Percentiles rank a stretch among this genome's conserved stretches.
Evolutionary conservation across 1,284 basidiomycete genomes (phyloP).

Genomic region (Rhodotorula sp.): DNA sequence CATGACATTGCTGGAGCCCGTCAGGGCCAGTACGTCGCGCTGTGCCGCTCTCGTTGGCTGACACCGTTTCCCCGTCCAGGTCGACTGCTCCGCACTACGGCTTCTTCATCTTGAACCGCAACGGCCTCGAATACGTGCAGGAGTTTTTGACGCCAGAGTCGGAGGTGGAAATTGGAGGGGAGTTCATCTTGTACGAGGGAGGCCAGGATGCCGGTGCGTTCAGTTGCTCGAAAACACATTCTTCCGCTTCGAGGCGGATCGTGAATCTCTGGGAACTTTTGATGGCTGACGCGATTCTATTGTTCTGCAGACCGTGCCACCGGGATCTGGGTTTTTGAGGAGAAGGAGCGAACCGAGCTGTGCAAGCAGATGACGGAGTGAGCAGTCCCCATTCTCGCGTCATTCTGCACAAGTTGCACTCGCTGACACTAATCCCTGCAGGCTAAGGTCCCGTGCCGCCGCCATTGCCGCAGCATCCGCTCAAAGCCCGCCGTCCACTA

Average conservation of each 20-base stretch:
- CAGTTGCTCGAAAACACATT: background rate
- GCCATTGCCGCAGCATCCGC: constrained; percentile 9
- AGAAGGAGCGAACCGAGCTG: constrained; percentile 67
- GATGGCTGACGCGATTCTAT: no score
- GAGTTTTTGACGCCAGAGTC: constrained; percentile 75
- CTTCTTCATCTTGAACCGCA: constrained; percentile 81
- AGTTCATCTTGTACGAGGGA: constrained; percentile 71
- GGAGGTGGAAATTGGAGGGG: constrained; percentile 60
- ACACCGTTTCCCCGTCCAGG: constrained; percentile 2
- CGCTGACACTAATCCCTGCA: background rate
- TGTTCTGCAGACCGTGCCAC: constrained; percentile 54
- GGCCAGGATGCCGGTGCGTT: constrained; percentile 49
- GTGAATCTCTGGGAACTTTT: no score
- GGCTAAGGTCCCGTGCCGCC: background rate
- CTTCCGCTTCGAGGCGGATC: background rate
- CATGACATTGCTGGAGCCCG: fast-evolving
- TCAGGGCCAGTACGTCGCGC: no score
- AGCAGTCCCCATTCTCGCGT: background rate
- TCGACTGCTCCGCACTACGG: constrained; percentile 65
- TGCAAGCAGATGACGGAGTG: constrained; percentile 49
- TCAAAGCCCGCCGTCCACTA: background rate
- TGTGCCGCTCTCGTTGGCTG: background rate
- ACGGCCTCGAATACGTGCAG: constrained; percentile 78
- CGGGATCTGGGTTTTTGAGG: constrained; percentile 76
- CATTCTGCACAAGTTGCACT: background rate